Percentiles rank a stretch among this genome's conserved stretches.
Evolutionary conservation across 768 basidiomycete genomes (phyloP).

Genomic region (Myochromella boudieri): DNA sequence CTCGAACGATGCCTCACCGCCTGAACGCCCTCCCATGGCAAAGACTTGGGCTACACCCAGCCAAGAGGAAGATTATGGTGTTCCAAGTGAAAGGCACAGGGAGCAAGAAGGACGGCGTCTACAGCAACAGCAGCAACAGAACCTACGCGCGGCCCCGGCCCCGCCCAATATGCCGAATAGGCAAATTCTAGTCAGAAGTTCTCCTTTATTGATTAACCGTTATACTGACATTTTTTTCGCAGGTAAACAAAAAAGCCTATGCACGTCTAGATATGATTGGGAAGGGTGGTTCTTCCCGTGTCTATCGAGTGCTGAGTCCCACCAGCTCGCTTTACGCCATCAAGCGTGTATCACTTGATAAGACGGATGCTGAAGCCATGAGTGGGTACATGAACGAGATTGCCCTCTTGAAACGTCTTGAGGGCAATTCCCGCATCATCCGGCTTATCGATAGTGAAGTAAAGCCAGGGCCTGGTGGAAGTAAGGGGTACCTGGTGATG

Average conservation of each 20-base stretch:
- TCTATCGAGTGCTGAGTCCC: constrained; percentile 84
- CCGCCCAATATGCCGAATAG: constrained; percentile 27
- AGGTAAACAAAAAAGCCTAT: constrained; percentile 84
- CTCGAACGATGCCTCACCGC: constrained; percentile 1
- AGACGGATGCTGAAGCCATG: constrained; percentile 86
- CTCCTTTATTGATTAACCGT: constrained; percentile 3
- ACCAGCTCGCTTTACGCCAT: constrained; percentile 82
- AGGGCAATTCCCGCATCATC: constrained; percentile 91
- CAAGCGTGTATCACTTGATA: constrained; percentile 89
- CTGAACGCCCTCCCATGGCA: constrained; percentile 10
- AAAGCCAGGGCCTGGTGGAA: constrained; percentile 65
- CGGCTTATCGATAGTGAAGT: constrained; percentile 89
- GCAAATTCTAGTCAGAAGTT: constrained; percentile 38
- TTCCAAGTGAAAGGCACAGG: constrained; percentile 33
- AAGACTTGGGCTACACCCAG: constrained; percentile 40
- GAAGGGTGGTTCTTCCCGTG: constrained; percentile 93
- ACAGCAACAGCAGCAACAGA: constrained; percentile 31
- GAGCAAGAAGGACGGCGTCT: constrained; percentile 33
- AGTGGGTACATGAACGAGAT: constrained; percentile 97
- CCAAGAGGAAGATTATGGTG: constrained; percentile 31
- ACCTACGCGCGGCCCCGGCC: constrained; percentile 32
- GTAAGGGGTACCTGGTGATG: constrained; percentile 74
- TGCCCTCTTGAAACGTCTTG: constrained; percentile 86
- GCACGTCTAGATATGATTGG: constrained; percentile 88
- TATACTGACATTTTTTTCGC: background rate